Conservation (phyloP, 1,284 basidiomycete genomes). For the Boletus sp. region DNA sequence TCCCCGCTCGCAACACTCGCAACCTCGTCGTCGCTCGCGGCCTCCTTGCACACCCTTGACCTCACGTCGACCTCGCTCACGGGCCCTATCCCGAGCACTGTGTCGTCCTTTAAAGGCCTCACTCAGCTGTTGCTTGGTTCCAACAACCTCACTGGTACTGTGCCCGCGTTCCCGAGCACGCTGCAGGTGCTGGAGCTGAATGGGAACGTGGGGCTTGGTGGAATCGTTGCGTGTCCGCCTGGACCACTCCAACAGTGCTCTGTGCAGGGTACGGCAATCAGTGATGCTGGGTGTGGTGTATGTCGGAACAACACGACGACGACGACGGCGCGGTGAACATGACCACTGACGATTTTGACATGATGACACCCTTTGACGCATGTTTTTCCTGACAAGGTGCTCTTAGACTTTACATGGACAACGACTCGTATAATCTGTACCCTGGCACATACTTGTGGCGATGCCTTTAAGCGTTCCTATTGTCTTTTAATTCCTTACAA, state of each 20-base stretch:
- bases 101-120: slow-evolving; percentile 30
- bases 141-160: slow-evolving; percentile 34
- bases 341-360: slow-evolving; percentile 4
- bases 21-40: slow-evolving; percentile 35
- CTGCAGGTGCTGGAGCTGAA: slow-evolving; percentile 33
- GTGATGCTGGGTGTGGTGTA: slow-evolving; percentile 22
- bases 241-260: slow-evolving; percentile 18
- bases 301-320: slow-evolving; percentile 19
- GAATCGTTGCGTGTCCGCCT: slow-evolving; percentile 22
- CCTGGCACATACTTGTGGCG: slow-evolving; percentile 15
- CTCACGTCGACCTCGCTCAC: slow-evolving; percentile 36
- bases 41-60: slow-evolving; percentile 39
- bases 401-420: slow-evolving; percentile 7
- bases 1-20: slow-evolving; percentile 34
- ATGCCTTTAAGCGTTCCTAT: background rate
- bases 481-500: background rate
- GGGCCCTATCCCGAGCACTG: slow-evolving; percentile 28
- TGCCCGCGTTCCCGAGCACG: slow-evolving; percentile 32
- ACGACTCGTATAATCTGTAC: slow-evolving; percentile 5
- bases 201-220: slow-evolving; percentile 32
- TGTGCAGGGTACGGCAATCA: slow-evolving; percentile 24
- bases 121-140: slow-evolving; percentile 34
- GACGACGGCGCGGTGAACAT: background rate
- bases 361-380: background rate
- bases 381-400: background rate